Conservation (phyloP, 176 grass and related monocot species). For the bread wheat (Triticum aestivum) region IWGSC_CS_RefSeq_v2.1 NC_057794.1:483357501-483358000, state of each 20-base stretch:
- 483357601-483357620: conserved; percentile 28
- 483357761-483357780: conserved; percentile 10
- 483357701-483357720: conserved; percentile 17
- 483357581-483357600: conserved; percentile 43
- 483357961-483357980: not conserved
- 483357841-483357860: conserved; percentile 10
- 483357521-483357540: conserved; percentile 36
- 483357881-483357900: conserved; percentile 7
- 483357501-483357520: conserved; percentile 38
- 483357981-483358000: conserved; percentile 34
- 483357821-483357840: not conserved
- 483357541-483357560: conserved; percentile 34
- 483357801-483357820: not conserved
- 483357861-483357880: not conserved
- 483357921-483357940: conserved; percentile 22
- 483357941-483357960: conserved; percentile 16
- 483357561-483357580: conserved; percentile 49
- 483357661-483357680: conserved; percentile 35
- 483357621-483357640: conserved; percentile 22
- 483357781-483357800: not conserved
- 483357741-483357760: conserved; percentile 5
- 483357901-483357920: conserved; percentile 11
- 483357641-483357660: conserved; percentile 24
- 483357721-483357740: conserved; percentile 15
- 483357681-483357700: not conserved